These are phyloP conservation scores for Pyrrhoderma noxium DNA, from an alignment of 1,284 basidiomycete genomes.

Conservation along the genomic window DNA sequence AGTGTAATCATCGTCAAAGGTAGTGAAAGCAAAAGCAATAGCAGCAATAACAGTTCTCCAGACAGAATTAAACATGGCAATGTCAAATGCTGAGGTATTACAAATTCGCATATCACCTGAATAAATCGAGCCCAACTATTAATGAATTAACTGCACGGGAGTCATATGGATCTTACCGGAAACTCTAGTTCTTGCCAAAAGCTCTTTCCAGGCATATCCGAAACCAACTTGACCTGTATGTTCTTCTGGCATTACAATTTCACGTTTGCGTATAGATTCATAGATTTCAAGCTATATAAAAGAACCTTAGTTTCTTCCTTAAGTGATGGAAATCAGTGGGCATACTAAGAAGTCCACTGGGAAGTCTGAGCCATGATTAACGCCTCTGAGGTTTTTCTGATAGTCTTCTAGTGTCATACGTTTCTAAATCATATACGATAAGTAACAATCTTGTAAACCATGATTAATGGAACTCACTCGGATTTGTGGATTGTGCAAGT, in stretches of 20 bases:
- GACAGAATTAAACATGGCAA: constrained; percentile 85
- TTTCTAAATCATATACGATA: constrained; percentile 49
- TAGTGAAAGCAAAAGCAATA: constrained; percentile 90
- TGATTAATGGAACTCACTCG: constrained; percentile 43
- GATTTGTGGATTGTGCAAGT: constrained; percentile 95
- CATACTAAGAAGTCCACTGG: constrained; percentile 78
- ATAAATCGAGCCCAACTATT: constrained; percentile 58
- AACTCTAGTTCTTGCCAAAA: constrained; percentile 76
- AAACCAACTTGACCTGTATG: constrained; percentile 96
- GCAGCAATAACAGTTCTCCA: constrained; percentile 93
- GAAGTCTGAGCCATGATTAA: constrained; percentile 86
- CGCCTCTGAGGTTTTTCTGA: constrained; percentile 85
- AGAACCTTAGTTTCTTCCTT: constrained; percentile 8
- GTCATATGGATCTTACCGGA: constrained; percentile 46
- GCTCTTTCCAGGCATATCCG: constrained; percentile 98
- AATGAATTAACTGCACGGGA: constrained; percentile 9
- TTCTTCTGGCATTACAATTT: constrained; percentile 98
- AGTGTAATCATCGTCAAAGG: constrained; percentile 93
- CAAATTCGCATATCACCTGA: constrained; percentile 36
- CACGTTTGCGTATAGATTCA: constrained; percentile 88
- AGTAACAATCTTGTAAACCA: constrained; percentile 2
- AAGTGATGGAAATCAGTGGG: not conserved
- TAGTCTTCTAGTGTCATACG: constrained; percentile 97
- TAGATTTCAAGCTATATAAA: constrained; percentile 72
- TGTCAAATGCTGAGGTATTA: constrained; percentile 78